Base-by-base conservation (phyloP, 768 basidiomycete species). In the Hemileccinum rubropunctum region DNA sequence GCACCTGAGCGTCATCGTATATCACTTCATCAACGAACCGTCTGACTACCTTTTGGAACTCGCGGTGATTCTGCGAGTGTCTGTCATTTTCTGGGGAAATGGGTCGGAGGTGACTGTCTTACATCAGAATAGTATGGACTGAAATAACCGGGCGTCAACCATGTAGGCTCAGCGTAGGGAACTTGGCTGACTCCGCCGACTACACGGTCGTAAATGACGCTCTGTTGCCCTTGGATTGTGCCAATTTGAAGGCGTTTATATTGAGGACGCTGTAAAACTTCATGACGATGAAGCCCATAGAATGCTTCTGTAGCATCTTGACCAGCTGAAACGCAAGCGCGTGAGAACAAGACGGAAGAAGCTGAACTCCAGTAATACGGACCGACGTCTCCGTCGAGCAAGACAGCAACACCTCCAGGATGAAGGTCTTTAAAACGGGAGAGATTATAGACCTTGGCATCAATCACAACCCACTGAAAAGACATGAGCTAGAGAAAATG, bases 151-250 rank as follows among this genome's bases (percentile, higher is more conserved):
- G 74, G 62, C 0, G 76, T 72, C 45, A 94, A 68, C 89, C 92
- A 95, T 3, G 82, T 85, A 4, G 94, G 88, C 63, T 97, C 94
- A 0, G 83, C 91, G 66, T 94, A 95, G 0, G 95, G 94, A 1
- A 95, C 85, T 35, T 73, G 71, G 55, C 86, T 89, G 43, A 88
- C 58, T 45, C 76, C 77, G 14, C 90, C 92, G 6, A 70, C 61
- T 15, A 70, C 65, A 17, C 73, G 77, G 26, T 73, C 65, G 42
- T 73, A 62, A 39, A 91, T 79, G 50, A 73, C 63, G 18, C 76
- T 75, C 58, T 78, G 67, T 71, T 88, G 76, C 40, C 82, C 90
- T 42, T 76, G 72, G 48, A 95, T 74, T 12, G 68, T 72, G n/a
- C 92, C 93, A 49, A 95, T 81, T 52, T 82, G 77, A 12, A 94